These are phyloP conservation scores for Nemania diffusa DNA, from an alignment of 2,329 filamentous ascomycete species.

Conservation along the genomic window DNA sequence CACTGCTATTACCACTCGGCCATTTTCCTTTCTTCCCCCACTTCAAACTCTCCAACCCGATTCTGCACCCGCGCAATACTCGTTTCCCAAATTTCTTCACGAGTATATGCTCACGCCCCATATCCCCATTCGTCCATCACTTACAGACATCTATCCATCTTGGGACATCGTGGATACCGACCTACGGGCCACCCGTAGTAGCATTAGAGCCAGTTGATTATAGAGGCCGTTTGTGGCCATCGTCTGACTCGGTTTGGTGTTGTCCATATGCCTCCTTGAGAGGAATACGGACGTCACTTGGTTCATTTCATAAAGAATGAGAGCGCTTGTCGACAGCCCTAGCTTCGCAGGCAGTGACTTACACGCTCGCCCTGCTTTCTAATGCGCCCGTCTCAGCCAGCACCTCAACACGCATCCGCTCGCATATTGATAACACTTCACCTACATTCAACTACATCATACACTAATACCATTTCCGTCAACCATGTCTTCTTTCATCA, in stretches of 20 bases:
- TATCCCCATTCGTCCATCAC: constrained; percentile 32
- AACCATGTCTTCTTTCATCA: constrained; percentile 62
- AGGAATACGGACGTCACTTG: constrained; percentile 2
- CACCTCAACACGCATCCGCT: constrained; percentile 1
- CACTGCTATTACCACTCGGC: constrained; percentile 33
- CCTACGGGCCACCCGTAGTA: background rate
- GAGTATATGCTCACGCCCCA: constrained; percentile 30
- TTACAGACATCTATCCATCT: constrained; percentile 6
- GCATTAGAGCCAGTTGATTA: background rate
- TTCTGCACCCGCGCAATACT: background rate
- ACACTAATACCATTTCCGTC: constrained; percentile 21
- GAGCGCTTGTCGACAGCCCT: constrained; percentile 2
- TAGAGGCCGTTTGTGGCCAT: background rate
- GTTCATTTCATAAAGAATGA: constrained; percentile 16
- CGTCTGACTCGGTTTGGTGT: background rate
- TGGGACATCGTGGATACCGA: constrained; percentile 3
- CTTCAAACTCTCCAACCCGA: constrained; percentile 20
- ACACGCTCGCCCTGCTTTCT: constrained; percentile 6
- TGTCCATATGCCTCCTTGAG: background rate
- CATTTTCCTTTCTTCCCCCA: constrained; percentile 30
- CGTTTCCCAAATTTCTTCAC: constrained; percentile 25
- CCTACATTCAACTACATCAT: background rate
- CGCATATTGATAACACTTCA: background rate
- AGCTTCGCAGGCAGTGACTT: constrained; percentile 23
- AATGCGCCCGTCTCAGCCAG: constrained; percentile 3